These are phyloP conservation scores for Termitomyces sp. DNA, from an alignment of 768 basidiomycete species.

Conservation along the genomic window DNA sequence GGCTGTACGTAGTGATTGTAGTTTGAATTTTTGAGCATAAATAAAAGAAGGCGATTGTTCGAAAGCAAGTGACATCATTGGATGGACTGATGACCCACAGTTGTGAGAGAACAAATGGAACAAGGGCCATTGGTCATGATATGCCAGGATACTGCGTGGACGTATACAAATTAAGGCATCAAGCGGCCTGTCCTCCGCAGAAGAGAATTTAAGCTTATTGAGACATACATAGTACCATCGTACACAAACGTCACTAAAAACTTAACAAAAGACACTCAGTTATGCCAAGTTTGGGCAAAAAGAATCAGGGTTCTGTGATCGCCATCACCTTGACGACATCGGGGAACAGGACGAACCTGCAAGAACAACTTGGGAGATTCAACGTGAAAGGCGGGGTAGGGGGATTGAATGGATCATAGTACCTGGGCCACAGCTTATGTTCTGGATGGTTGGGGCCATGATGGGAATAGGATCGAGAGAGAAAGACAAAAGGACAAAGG, in stretches of 20 bases:
- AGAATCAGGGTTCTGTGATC: neutral
- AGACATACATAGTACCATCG: neutral
- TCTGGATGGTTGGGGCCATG: neutral
- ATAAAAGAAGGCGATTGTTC: neutral
- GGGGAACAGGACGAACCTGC: slow-evolving; percentile 18
- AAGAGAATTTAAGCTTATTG: neutral
- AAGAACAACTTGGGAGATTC: slow-evolving; percentile 7
- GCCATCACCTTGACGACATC: slow-evolving; percentile 16
- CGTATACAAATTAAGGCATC: neutral
- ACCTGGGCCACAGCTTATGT: neutral
- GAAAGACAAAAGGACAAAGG: slow-evolving; percentile 1
- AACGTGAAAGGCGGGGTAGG: slow-evolving; percentile 1
- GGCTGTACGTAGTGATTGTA: neutral
- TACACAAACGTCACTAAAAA: neutral
- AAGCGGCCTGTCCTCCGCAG: neutral
- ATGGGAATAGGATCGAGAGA: neutral
- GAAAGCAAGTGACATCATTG: neutral
- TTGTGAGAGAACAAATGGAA: neutral
- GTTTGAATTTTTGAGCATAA: neutral
- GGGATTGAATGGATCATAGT: neutral
- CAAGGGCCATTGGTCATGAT: neutral
- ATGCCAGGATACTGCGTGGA: no score
- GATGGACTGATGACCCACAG: neutral
- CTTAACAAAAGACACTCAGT: neutral
- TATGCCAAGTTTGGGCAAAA: neutral